phyloP scores from a whole-genome alignment of 1,284 basidiomycete species.

The Meripilus lineatus region DNA sequence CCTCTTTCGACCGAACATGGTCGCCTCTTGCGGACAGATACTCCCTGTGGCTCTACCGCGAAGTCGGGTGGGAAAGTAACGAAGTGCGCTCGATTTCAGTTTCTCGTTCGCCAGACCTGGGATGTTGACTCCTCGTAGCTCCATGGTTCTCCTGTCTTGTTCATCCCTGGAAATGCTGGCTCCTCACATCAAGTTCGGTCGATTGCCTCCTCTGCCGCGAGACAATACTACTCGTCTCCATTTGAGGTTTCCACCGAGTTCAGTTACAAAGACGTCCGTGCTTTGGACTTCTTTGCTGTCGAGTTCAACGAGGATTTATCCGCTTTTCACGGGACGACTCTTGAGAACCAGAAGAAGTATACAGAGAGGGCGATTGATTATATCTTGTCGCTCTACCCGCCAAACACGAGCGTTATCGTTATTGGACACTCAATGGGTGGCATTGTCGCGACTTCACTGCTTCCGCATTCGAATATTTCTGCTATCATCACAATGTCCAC shows the following conservation, averaged over 20 bases:
- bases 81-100: constrained; percentile 39
- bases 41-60: constrained; percentile 86
- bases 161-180: constrained; percentile 97
- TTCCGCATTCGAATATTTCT: constrained; percentile 62
- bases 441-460: constrained; percentile 75
- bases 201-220: constrained; percentile 85
- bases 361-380: constrained; percentile 70
- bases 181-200: constrained; percentile 93
- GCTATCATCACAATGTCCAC: constrained; percentile 93
- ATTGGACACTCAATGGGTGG: constrained; percentile 99
- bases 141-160: constrained; percentile 77
- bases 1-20: constrained; percentile 58
- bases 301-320: constrained; percentile 98
- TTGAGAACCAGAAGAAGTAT: constrained; percentile 81
- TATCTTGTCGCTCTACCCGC: constrained; percentile 74
- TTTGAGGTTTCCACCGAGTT: constrained; percentile 49
- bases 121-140: constrained; percentile 31
- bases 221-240: constrained; percentile 70
- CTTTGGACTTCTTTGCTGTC: constrained; percentile 85
- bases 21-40: constrained; percentile 72
- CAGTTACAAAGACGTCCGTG: constrained; percentile 38
- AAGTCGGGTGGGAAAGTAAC: constrained; percentile 74
- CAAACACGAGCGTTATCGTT: constrained; percentile 62
- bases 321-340: constrained; percentile 89
- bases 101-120: constrained; percentile 9